Percentiles rank a stretch among this genome's conserved stretches.
phyloP scores from a whole-genome alignment of 345 rosid species.

The Murraya koenigii region DNA sequence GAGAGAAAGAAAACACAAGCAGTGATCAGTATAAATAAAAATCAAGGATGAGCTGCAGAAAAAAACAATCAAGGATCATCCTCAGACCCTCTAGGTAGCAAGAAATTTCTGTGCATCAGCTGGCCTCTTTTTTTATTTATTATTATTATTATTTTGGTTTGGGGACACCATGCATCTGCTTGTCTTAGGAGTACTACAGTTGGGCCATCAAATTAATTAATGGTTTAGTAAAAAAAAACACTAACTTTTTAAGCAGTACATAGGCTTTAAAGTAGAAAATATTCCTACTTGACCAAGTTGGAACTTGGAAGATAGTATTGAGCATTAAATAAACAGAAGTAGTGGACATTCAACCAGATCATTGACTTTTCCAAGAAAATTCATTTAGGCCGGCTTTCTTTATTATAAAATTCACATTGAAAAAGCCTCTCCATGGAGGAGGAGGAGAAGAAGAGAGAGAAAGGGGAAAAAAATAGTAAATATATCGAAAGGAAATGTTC shows the following conservation, averaged over 20 bases:
- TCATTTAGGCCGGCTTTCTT: neutral
- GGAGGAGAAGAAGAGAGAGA: neutral
- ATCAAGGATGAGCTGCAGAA: neutral
- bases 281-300: conserved; percentile 4
- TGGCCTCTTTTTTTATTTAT: no score
- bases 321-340: neutral
- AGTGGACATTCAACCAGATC: conserved; percentile 13
- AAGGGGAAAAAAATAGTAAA: neutral
- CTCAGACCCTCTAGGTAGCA: neutral
- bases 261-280: conserved; percentile 12
- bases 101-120: neutral
- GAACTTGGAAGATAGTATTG: neutral
- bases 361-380: conserved; percentile 11
- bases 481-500: neutral
- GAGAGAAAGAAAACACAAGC: neutral
- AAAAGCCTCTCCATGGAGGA: neutral
- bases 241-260: neutral
- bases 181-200: neutral
- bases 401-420: neutral
- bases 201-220: neutral
- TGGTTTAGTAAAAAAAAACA: neutral
- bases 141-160: no score
- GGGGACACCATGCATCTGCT: neutral
- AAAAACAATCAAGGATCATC: neutral
- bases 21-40: neutral